Evolutionary conservation across 2,329 filamentous ascomycete species (phyloP), one percentile per base, ranked within the genome.

Genomic region (Sarocladium oryzae): DNA sequence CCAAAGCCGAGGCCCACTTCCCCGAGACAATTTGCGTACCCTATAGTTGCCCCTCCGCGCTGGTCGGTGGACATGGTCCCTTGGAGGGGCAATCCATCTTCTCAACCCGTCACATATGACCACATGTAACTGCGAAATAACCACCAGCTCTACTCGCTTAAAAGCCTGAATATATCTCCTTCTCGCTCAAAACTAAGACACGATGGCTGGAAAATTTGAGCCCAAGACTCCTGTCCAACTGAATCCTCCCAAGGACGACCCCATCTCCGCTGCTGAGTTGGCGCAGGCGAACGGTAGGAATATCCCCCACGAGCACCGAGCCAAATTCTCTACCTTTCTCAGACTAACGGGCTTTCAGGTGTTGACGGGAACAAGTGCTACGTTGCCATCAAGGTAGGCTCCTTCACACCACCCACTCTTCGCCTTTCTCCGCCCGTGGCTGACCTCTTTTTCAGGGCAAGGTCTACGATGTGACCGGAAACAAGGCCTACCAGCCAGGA

Each of bases 381-480:
- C 59, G 82, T 87, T 37, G 84, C 82, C 41, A 86, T 87, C 68
- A 86, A 86, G 74, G 82, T 81, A 70, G 36, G 58, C 51, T n/a
- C 20, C 26, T 48, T 18, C 2, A 28, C 41, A 36, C 21, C 51
- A 45, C 52, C 24, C 36, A 50, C 43, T n/a, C 40, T 43, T 13
- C 18, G 33, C 28, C 16, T 20, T 32, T 9, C 9, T 16, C 8
- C 5, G 3, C 32, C 16, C 40, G 28, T 10, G 15, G 46, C 43
- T 38, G 38, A 45, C 30, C 9, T 11, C 11, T 33, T 2, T 7
- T 24, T 51, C 53, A 96, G 86, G 92, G 93, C 60, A 89, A 86
- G 55, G 86, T 99, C 50, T 99, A 96, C 64, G 92, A 99, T 64
- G 93, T 99, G 54, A 89, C 82, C 21, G 88, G 86, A 49, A 99